Conservation (phyloP, 257 asterid species). For the Salvia rosmarinus region DNA sequence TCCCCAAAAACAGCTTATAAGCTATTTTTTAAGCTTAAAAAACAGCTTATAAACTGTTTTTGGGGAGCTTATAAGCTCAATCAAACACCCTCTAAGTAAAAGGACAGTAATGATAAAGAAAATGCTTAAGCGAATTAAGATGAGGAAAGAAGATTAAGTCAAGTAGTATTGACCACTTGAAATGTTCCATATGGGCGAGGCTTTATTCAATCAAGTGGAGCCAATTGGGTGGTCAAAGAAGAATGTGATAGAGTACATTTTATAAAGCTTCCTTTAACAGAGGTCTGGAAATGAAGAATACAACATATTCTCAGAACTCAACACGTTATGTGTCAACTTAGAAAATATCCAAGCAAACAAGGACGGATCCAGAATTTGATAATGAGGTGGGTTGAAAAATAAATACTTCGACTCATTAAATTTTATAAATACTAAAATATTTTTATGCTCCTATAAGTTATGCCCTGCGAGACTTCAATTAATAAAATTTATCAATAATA, state of each 20-base stretch:
- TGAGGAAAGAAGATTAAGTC: conserved; percentile 31
- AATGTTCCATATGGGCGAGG: conserved; percentile 81
- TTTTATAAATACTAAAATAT: too few species aligned
- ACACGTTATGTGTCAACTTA: background rate
- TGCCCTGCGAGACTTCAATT: too few species aligned
- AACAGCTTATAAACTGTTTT: too few species aligned
- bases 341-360: conserved; percentile 27
- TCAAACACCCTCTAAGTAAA: too few species aligned
- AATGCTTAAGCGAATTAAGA: background rate
- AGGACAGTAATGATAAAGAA: background rate
- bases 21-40: too few species aligned
- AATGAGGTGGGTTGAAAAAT: too few species aligned
- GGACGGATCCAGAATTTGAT: too few species aligned
- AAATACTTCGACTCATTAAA: too few species aligned
- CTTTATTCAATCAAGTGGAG: conserved; percentile 65
- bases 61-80: too few species aligned
- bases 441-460: too few species aligned
- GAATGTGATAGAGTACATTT: conserved; percentile 40
- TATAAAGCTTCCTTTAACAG: conserved; percentile 62
- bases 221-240: conserved; percentile 59
- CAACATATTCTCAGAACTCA: conserved; percentile 17
- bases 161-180: conserved; percentile 70
- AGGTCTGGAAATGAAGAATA: conserved; percentile 56
- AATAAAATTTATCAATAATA: too few species aligned
- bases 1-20: too few species aligned